phyloP scores from a whole-genome alignment of 2,329 filamentous ascomycete species.

The Pestalotiopsis sp. region DNA sequence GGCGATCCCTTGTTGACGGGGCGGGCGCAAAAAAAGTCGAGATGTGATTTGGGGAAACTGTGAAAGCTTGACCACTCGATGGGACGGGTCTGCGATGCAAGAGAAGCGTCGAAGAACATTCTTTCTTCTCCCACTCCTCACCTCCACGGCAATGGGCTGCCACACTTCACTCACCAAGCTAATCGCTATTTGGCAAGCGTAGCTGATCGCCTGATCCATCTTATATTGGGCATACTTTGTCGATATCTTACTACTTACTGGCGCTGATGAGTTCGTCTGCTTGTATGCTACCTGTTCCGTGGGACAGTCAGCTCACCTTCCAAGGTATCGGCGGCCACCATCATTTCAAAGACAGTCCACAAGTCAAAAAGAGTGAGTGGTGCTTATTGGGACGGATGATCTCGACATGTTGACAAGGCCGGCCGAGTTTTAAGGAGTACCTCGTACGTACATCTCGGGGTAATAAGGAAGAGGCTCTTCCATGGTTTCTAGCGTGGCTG shows the following conservation, averaged over 20 bases:
- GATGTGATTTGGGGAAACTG: neutral
- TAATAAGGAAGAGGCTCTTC: neutral
- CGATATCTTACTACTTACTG: neutral
- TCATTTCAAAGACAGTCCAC: neutral
- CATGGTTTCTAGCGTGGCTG: neutral
- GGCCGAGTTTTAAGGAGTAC: neutral
- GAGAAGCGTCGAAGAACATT: conserved; percentile 12
- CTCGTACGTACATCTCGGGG: neutral
- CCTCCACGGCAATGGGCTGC: neutral
- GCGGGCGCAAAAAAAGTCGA: neutral
- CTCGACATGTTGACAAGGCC: neutral
- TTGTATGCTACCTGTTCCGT: neutral
- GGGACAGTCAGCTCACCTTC: neutral
- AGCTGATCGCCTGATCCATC: neutral
- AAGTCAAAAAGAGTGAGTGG: neutral
- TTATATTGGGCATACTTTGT: neutral
- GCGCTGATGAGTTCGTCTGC: neutral
- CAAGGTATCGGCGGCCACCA: neutral
- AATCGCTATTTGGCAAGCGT: neutral
- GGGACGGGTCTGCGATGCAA: conserved; percentile 2
- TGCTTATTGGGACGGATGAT: neutral
- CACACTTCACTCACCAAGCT: neutral
- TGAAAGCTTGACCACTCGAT: conserved; percentile 2
- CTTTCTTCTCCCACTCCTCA: neutral
- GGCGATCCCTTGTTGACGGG: neutral